phyloP scores from a whole-genome alignment of 805 yeast genomes.

The Yarrowia sp. region DNA sequence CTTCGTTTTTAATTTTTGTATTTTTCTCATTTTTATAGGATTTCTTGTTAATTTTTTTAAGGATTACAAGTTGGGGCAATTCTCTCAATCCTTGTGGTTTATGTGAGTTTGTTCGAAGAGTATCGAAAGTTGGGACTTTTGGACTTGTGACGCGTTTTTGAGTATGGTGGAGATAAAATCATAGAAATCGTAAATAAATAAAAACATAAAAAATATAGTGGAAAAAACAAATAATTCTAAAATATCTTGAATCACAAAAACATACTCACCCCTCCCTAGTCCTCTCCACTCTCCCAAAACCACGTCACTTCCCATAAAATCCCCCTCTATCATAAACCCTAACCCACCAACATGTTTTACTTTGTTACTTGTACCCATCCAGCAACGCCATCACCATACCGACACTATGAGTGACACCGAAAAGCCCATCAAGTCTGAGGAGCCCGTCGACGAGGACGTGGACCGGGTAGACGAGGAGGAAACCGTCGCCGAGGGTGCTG shows the following conservation, averaged over 20 bases:
- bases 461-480: not conserved
- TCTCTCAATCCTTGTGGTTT: no score
- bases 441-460: not conserved
- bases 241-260: no score
- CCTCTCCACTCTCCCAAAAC: no score
- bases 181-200: no score
- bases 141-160: not conserved
- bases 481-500: not conserved
- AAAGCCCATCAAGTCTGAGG: constrained; percentile 15
- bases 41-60: no score
- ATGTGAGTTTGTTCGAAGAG: not conserved
- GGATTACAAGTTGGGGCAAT: no score
- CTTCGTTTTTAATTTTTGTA: no score
- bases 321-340: not conserved
- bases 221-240: no score
- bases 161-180: not conserved
- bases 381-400: constrained; percentile 2
- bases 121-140: not conserved
- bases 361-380: not conserved
- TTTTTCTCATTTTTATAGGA: no score
- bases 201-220: no score
- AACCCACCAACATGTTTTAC: not conserved
- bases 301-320: not conserved
- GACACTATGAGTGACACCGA: constrained; percentile 13
- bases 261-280: no score